Percentiles rank a stretch among this genome's conserved stretches.
These are phyloP conservation scores for Sporothrix luriei DNA, from an alignment of 2,329 filamentous ascomycete genomes.

Conservation along the genomic window DNA sequence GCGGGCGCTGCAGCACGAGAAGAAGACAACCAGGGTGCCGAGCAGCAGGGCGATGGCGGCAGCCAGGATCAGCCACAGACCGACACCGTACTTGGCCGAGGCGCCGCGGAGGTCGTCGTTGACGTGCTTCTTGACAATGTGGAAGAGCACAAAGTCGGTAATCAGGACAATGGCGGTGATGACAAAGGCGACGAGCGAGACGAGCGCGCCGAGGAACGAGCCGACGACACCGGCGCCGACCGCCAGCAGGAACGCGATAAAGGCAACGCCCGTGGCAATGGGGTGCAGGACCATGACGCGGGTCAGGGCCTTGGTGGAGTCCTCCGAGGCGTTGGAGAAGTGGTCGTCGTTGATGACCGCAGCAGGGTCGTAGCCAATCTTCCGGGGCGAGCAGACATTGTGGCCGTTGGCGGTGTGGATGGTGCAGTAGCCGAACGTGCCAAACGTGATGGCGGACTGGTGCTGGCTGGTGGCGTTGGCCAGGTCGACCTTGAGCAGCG, in stretches of 20 bases:
- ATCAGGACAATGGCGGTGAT: constrained; percentile 53
- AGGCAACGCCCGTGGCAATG: constrained; percentile 58
- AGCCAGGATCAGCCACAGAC: constrained; percentile 62
- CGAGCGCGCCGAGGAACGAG: constrained; percentile 54
- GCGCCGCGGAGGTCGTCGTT: constrained; percentile 45
- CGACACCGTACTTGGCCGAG: constrained; percentile 53
- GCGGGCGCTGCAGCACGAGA: constrained; percentile 63
- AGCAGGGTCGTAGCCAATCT: constrained; percentile 61
- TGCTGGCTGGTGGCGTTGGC: constrained; percentile 43
- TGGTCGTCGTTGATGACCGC: constrained; percentile 49
- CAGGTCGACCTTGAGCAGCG: constrained; percentile 57
- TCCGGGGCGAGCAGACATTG: constrained; percentile 49
- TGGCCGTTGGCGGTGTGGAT: constrained; percentile 38
- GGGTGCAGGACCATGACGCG: constrained; percentile 65
- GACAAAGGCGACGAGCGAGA: constrained; percentile 54
- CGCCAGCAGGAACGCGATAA: constrained; percentile 61
- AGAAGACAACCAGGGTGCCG: constrained; percentile 59
- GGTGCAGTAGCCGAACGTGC: constrained; percentile 63
- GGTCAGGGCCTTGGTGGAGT: constrained; percentile 47
- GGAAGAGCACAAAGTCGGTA: constrained; percentile 62
- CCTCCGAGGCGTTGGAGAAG: constrained; percentile 48
- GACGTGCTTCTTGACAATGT: constrained; percentile 58
- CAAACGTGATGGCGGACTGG: constrained; percentile 52
- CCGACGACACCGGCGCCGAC: constrained; percentile 56
- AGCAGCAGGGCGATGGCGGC: constrained; percentile 59